Percentiles rank a stretch among this genome's conserved stretches.
phyloP scores from a whole-genome alignment of 495 filamentous ascomycete genomes.

The Aspergillus kassunensis region DNA sequence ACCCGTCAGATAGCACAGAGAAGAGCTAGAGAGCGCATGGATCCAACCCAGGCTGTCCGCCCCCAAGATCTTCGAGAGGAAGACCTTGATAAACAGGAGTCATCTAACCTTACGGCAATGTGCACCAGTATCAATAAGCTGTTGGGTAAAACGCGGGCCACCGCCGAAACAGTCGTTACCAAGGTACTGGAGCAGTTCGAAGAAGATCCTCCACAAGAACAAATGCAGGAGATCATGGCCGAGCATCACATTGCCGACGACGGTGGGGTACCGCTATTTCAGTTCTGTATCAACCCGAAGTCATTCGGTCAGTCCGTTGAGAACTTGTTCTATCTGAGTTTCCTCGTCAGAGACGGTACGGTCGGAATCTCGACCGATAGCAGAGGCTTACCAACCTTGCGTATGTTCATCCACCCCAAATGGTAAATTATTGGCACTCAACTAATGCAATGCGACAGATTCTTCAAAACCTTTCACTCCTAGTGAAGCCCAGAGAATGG shows the following conservation, averaged over 20 bases:
- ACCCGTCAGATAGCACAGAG: constrained; percentile 63
- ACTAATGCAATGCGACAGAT: constrained; percentile 31
- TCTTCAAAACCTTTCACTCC: constrained; percentile 35
- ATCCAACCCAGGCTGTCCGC: constrained; percentile 57
- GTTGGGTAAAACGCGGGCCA: constrained; percentile 34
- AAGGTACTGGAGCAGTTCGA: constrained; percentile 26
- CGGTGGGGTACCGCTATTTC: constrained; percentile 69
- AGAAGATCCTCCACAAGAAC: constrained; percentile 32
- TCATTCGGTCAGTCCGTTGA: constrained; percentile 96
- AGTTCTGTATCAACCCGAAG: constrained; percentile 79
- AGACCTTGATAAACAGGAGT: constrained; percentile 69
- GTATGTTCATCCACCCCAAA: constrained; percentile 47
- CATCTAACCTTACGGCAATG: constrained; percentile 67
- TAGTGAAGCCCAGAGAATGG: constrained; percentile 43
- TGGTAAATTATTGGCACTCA: constrained; percentile 14
- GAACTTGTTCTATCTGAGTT: constrained; percentile 95
- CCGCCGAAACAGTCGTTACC: constrained; percentile 32
- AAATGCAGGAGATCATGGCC: constrained; percentile 44
- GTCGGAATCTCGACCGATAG: constrained; percentile 63
- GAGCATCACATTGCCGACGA: constrained; percentile 54
- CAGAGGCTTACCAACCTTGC: constrained; percentile 62
- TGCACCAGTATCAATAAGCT: constrained; percentile 58
- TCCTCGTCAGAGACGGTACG: constrained; percentile 83
- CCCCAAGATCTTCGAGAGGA: constrained; percentile 69
- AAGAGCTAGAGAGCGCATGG: constrained; percentile 56